phyloP scores from a whole-genome alignment of 768 basidiomycete species.

The Podaxis sp. region DNA sequence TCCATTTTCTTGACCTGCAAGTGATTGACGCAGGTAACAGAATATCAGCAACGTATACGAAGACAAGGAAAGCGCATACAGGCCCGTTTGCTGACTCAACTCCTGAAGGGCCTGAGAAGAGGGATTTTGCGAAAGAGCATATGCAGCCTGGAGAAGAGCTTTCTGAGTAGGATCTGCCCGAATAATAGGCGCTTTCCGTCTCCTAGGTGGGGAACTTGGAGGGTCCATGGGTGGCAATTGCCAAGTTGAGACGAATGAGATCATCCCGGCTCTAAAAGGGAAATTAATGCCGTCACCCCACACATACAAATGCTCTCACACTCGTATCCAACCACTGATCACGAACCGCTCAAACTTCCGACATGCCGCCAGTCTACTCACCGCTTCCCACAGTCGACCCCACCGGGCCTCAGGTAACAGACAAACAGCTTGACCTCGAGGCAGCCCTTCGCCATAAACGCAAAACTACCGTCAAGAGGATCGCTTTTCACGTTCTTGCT shows the following conservation, averaged over 20 bases:
- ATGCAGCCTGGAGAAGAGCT: slow-evolving; percentile 27
- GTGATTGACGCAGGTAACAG: not conserved
- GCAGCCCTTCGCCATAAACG: not conserved
- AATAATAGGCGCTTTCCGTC: slow-evolving; percentile 18
- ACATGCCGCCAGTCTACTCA: slow-evolving; percentile 13
- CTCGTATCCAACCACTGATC: not conserved
- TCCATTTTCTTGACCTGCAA: slow-evolving; percentile 33
- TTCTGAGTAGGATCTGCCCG: slow-evolving; percentile 28
- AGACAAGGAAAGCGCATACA: slow-evolving; percentile 28
- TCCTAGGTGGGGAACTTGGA: not conserved
- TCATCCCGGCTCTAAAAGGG: not conserved
- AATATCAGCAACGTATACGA: not conserved
- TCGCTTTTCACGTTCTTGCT: slow-evolving; percentile 11
- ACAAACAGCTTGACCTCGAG: not conserved
- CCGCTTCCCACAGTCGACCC: slow-evolving; percentile 8
- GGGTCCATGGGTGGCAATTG: not conserved
- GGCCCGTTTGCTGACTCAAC: slow-evolving; percentile 30
- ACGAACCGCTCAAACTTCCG: not conserved
- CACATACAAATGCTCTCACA: not conserved
- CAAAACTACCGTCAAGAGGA: slow-evolving; percentile 12
- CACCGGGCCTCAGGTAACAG: not conserved
- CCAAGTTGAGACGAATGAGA: not conserved
- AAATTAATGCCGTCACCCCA: not conserved
- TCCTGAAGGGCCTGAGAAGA: slow-evolving; percentile 23
- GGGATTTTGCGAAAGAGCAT: slow-evolving; percentile 21